Evolutionary conservation across 75 land plant genomes (phyloP), one percentile per base, ranked within the genome.

Genomic region (Adiantum capillusveneris): DNA sequence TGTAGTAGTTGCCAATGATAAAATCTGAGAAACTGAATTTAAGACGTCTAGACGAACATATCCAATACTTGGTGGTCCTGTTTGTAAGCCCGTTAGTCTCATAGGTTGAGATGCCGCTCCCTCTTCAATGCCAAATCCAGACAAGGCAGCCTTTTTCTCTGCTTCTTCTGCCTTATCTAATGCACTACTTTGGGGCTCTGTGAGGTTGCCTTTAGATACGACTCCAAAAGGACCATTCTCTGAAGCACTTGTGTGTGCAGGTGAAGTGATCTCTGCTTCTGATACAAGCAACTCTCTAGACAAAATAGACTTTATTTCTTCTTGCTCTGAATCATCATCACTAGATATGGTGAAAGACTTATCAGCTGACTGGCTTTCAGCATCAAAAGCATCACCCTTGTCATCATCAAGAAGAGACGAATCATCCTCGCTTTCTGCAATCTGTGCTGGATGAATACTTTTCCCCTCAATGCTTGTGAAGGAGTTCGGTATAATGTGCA

Each of bases 41-140:
- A 65, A 58, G 3, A 72, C 64, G 39, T 80, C 78, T 34, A 86
- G 65, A 64, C 90, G 88, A 69, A 90, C 66, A 73, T 84, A 85
- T 17, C 99, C 99, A 53, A 95, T 73, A 30, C 81, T 82, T 30
- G 83, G 90, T 14, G 97, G 84, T 0, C 84, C 96, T 52, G 84
- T 75, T 36, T 82, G 68, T 21, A 90, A 81, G 39, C 99, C 99
- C 58, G 86, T 88, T 44, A 95, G 81, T 59, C 81, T 79, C 99
- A 95, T 95, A 7, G 96, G 99, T 49, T 86, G 96, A 16, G 99
- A 83, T 57, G 84, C 86, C 5, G 81, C 96, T 19, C 99, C 96
- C 56, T 79, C 99, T 57, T 90, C 88, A 81, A 75, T 84, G 29
- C 90, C 82, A 67, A 90, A 51, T 31, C 86, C 96, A 58, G 84